Evolutionary conservation across 1,284 basidiomycete species (phyloP).

Genomic region (Tetrapyrgos nigripes): DNA sequence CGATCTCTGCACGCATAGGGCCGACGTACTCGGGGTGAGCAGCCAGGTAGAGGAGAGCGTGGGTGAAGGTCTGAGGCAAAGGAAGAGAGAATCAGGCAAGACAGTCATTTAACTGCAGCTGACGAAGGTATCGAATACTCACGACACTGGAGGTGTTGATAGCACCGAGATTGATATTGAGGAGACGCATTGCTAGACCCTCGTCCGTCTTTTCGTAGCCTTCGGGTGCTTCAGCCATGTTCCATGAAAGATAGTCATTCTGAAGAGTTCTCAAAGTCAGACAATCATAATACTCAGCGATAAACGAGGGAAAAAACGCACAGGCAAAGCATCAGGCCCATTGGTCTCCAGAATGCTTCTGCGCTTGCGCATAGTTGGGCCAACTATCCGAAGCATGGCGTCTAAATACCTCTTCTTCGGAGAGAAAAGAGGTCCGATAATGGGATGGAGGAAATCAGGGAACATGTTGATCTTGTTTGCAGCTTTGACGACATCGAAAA

Average conservation of each 20-base stretch:
- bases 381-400: not conserved
- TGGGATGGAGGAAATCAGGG: conserved; percentile 3
- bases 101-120: too few species aligned
- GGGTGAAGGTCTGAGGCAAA: conserved; percentile 23
- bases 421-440: conserved; percentile 1
- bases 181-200: conserved; percentile 21
- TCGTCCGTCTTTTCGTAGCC: conserved; percentile 10
- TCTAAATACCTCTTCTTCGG: not conserved
- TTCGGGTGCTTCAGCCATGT: conserved; percentile 19
- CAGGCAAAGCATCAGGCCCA: not conserved
- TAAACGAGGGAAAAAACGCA: not conserved
- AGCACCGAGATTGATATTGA: conserved; percentile 31
- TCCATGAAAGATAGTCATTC: conserved; percentile 25
- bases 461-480: conserved; percentile 5
- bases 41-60: conserved; percentile 36
- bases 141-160: conserved; percentile 35
- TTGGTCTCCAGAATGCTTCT: not conserved
- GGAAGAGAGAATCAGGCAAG: not conserved
- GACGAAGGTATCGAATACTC: too few species aligned
- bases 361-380: not conserved
- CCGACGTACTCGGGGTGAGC: conserved; percentile 37
- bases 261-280: not conserved
- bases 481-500: conserved; percentile 4
- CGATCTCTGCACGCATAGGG: conserved; percentile 49
- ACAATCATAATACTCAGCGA: not conserved